Base-by-base conservation (phyloP, 768 basidiomycete genomes). In the Lactifluus volemus region DNA sequence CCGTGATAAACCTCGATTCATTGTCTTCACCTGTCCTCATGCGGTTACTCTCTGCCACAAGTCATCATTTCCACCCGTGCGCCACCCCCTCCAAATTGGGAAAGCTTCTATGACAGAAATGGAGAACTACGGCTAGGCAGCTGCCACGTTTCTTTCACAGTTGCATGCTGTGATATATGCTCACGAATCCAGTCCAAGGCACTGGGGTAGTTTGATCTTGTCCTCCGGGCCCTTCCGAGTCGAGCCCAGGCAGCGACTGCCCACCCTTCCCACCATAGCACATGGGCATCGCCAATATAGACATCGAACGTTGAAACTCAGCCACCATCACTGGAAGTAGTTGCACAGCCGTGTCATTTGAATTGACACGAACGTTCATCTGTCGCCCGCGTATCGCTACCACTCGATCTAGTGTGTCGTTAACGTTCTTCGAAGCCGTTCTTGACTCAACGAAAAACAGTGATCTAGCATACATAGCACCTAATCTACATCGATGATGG, bases 401-500 rank as follows among this genome's bases (percentile, higher is more conserved):
- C 11, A 12, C 4, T 12, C 11, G 29, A 17, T 6, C 15, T 17
- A 30, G 7, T 30, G 49, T 30, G 6, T 12, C 30, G 32, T 34
- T 9, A 34, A 34, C 32, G 9, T 29, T 49, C 38, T 38, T 34
- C 32, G 5, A 34, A 9, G 32, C 9, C 39, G 14, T 6, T 50
- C 30, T 9, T 50, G n/a, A 38, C 19, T 55, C 41, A 34, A 55
- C n/a, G 53, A 54, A 19, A 49, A 49, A 60, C 4, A 19, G 49
- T 57, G 44, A 41, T 54, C 49, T 52, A 56, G 55, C 54, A 52
- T 47, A 58, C 50, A 53, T 57, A 5, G 45, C 19, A 34, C 47
- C 51, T 62, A 62, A 30, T 53, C 21, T 62, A 62, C 61, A 62
- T 49, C 52, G 9, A 53, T 62, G 52, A 62, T 21, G 7, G 32